These are phyloP conservation scores for Ogataea sp. DNA, from an alignment of 805 yeast species.

Conservation along the genomic window DNA sequence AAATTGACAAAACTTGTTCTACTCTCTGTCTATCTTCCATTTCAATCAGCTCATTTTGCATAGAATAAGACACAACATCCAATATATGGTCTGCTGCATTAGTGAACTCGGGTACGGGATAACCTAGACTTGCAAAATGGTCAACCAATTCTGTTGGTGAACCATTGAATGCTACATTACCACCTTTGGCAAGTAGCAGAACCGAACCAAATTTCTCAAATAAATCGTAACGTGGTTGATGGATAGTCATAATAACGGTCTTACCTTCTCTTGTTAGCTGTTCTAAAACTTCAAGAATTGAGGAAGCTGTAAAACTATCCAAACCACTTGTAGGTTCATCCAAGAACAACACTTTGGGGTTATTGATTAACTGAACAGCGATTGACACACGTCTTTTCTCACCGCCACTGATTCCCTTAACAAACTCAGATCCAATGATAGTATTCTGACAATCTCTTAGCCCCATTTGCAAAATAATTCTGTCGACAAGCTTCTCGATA, in stretches of 20 bases:
- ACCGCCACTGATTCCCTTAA: slow-evolving; percentile 67
- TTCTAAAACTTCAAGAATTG: slow-evolving; percentile 54
- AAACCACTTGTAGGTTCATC: slow-evolving; percentile 91
- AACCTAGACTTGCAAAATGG: slow-evolving; percentile 44
- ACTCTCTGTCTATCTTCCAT: slow-evolving; percentile 32
- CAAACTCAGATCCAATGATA: slow-evolving; percentile 50
- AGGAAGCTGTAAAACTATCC: slow-evolving; percentile 69
- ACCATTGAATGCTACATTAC: slow-evolving; percentile 64
- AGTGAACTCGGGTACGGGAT: slow-evolving; percentile 47
- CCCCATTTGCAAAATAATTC: slow-evolving; percentile 60
- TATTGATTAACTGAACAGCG: slow-evolving; percentile 67
- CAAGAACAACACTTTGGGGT: slow-evolving; percentile 61
- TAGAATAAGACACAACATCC: slow-evolving; percentile 58
- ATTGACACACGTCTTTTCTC: slow-evolving; percentile 80
- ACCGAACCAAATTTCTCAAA: slow-evolving; percentile 61
- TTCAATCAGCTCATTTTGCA: slow-evolving; percentile 36
- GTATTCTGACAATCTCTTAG: slow-evolving; percentile 71
- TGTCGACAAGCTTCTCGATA: slow-evolving; percentile 40
- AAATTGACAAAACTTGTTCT: slow-evolving; percentile 24
- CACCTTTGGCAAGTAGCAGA: slow-evolving; percentile 67
- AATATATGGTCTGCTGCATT: slow-evolving; percentile 71
- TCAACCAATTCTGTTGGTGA: slow-evolving; percentile 32
- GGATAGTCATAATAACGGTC: slow-evolving; percentile 70
- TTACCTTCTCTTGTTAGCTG: slow-evolving; percentile 50
- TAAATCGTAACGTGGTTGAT: slow-evolving; percentile 71